Percentiles rank a stretch among this genome's conserved stretches.
Evolutionary conservation across 257 asterid species (phyloP).

Genomic region (Solanum medicagineum): DNA sequence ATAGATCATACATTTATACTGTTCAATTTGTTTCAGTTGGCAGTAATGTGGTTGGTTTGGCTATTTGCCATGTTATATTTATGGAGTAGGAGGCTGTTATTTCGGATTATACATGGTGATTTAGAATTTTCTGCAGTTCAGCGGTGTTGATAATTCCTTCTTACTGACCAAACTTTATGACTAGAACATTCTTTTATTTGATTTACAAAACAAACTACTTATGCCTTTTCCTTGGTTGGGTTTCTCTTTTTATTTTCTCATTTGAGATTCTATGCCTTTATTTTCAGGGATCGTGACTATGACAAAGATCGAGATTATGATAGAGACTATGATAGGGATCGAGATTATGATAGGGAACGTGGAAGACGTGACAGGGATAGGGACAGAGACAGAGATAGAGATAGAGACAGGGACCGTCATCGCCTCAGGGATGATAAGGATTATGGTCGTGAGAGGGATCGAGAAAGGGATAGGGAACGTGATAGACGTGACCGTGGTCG

Average conservation of each 20-base stretch:
- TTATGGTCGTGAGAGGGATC: constrained; percentile 60
- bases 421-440: constrained; percentile 68
- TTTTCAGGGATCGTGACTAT: constrained; percentile 26
- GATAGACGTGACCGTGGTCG: constrained; percentile 70
- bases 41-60: not conserved
- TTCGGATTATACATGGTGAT: not conserved
- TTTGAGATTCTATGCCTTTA: not conserved
- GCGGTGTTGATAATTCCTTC: not conserved
- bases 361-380: constrained; percentile 37
- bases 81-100: not conserved
- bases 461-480: constrained; percentile 44
- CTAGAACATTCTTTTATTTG: not conserved
- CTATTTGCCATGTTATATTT: not conserved
- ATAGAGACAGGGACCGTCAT: constrained; percentile 54
- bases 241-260: not conserved
- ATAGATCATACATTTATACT: constrained; percentile 50
- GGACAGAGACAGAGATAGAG: constrained; percentile 40
- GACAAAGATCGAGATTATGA: constrained; percentile 24
- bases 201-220: not conserved
- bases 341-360: constrained; percentile 56
- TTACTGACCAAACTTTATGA: not conserved
- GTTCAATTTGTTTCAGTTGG: not conserved
- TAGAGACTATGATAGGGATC: constrained; percentile 57
- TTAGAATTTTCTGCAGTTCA: not conserved
- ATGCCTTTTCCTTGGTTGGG: not conserved